Base-by-base conservation (phyloP, 2,329 filamentous ascomycete genomes). In the Ampelomyces quisqualis region DNA sequence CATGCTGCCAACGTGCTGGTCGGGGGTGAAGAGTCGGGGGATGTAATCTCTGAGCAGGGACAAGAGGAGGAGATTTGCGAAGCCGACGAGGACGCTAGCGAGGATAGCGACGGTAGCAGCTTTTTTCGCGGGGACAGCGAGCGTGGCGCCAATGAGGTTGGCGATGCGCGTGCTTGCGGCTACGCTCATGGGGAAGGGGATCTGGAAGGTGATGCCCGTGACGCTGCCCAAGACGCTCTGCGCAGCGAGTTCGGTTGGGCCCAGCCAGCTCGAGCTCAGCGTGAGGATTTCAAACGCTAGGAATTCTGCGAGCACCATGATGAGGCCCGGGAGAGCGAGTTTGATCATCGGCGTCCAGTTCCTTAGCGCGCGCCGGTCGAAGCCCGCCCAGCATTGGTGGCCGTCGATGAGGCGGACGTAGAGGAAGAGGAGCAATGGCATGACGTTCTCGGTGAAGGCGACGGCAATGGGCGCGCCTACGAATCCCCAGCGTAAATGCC, bases 221-320 rank as follows among this genome's bases (percentile, higher is more conserved):
- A 95, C 75, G 0, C 86, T 93, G 15, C 85, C 80, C 2, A 97
- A 74, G 10, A 96, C 84, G 22, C 86, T 90, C 68, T 98, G 90
- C 0, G 93, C 90, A 0, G 91, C 91, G 1, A 97, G 79, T 47
- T 85, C 82, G 13, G 84, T 84, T 2, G 87, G 82, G 11, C 86
- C 87, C 43, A 96, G 84, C 55, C 86, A 88, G 36, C 85, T 88
- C 0, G 88, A 81, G 7, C 84, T 82, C n/a, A 96, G 76, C 0
- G 90, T 95, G 48, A 95, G 75, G 34, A 95, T 82, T 67, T 97
- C 91, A 65, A 97, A 97, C 5, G 90, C 90, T 8, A 96, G 78
- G 71, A 88, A 95, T 66, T 97, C 91, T 4, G 91, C 90, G 65
- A 94, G 84, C 2, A 97, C 86, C 90, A 96, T 96, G 51, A 95